A percentile compares a stretch with the other conserved stretches of the same genome.
Conservation (phyloP, 73 alveolate genomes). For the Blepharisma japonicum region DNA sequence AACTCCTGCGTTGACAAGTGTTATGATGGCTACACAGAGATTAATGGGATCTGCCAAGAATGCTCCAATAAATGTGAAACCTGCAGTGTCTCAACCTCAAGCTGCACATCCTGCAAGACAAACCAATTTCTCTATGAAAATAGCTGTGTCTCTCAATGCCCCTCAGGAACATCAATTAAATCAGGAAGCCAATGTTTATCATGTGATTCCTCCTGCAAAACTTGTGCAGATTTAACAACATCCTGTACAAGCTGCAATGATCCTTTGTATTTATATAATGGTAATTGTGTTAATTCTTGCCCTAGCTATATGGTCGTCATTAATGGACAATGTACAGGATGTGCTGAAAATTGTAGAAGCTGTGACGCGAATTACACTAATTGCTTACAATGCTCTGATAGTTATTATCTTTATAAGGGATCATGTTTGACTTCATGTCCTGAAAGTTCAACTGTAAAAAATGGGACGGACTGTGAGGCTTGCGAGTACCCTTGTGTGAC, state of each 20-base stretch:
- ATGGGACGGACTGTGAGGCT: background rate
- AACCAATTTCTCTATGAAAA: background rate
- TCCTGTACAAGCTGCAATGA: background rate
- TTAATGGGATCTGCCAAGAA: background rate
- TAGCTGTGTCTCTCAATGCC: background rate
- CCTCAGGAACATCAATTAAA: background rate
- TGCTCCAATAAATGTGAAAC: background rate
- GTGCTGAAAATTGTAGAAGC: background rate
- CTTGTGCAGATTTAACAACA: background rate
- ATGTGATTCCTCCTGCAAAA: slow-evolving; percentile 13
- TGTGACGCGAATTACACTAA: background rate
- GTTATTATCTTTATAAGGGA: background rate
- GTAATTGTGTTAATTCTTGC: background rate
- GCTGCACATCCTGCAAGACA: background rate
- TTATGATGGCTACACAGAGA: background rate
- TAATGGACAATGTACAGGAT: background rate
- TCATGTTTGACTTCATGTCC: slow-evolving; percentile 12
- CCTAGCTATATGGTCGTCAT: background rate
- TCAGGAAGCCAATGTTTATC: background rate
- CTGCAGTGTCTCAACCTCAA: background rate
- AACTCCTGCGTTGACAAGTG: background rate
- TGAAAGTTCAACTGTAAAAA: background rate
- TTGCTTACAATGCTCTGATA: background rate
- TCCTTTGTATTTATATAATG: background rate
- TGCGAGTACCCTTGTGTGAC: slow-evolving; percentile 13